phyloP scores from a whole-genome alignment of 2,329 filamentous ascomycete species.

The Neopestalotiopsis sp. region DNA sequence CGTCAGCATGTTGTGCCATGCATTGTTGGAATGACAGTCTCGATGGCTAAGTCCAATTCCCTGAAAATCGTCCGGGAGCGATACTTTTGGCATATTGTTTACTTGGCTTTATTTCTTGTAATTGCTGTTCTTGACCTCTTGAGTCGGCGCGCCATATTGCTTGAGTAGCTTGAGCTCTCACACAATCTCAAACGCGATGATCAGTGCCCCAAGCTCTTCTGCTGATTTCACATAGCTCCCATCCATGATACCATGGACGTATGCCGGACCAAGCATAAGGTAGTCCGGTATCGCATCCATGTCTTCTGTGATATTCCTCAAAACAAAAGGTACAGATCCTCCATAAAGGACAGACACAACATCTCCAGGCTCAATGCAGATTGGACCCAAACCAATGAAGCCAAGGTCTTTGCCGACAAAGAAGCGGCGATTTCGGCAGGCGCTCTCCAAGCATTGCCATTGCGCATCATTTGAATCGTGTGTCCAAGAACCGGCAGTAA shows the following conservation, averaged over 20 bases:
- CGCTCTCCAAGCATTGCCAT: neutral
- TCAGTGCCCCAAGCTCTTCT: neutral
- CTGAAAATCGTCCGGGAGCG: too few species aligned
- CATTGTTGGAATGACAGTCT: too few species aligned
- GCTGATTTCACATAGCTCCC: neutral
- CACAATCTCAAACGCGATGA: neutral
- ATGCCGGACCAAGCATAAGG: neutral
- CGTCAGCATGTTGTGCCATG: too few species aligned
- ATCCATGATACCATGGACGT: slow-evolving; percentile 3
- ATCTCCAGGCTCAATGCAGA: neutral
- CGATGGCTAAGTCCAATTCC: too few species aligned
- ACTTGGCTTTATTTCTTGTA: too few species aligned
- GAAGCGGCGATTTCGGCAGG: slow-evolving; percentile 6
- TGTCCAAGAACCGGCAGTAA: neutral
- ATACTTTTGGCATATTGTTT: too few species aligned
- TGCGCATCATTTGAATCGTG: neutral
- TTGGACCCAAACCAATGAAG: neutral
- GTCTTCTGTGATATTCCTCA: neutral
- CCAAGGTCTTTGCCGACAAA: neutral
- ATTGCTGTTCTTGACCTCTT: too few species aligned
- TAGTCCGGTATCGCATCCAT: neutral
- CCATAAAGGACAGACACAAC: neutral
- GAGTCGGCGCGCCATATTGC: too few species aligned
- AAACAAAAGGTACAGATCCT: neutral
- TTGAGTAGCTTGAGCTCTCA: neutral